Base-by-base conservation (phyloP, 352 stramenopile species). In the Globisporangium okanoganense region DNA sequence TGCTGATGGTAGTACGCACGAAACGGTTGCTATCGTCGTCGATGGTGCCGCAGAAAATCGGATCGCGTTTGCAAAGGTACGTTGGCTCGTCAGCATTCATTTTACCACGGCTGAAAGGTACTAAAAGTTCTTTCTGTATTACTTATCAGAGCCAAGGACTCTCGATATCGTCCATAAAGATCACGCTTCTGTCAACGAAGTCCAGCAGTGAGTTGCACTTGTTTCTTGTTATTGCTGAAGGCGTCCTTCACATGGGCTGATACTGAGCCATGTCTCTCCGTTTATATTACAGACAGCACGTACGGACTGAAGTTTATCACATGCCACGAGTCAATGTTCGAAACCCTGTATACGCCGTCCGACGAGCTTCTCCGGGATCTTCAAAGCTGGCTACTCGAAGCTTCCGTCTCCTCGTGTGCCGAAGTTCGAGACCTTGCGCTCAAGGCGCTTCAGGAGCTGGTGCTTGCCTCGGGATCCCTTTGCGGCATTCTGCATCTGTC, bases 381-480 rank as follows among this genome's bases (percentile, higher is more conserved):
- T 3, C 76, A 92, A 47, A 55, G 75, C 27, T 95, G 87, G 87
- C 66, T 95, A 1, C 58, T 88, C 18, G 55, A 79, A 40, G 82
- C 83, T 10, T 79, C 83, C 6, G 57, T 81, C 6, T 94, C 83
- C 10, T 40, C 66, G 3, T 66, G 68, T 1, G 44, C 65, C 33
- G 65, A 76, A 25, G 66, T 93, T 8, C 79, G 87, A 33, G 79
- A 92, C 54, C 70, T 88, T 3, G 78, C 85, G 0, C 60, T 93
- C 8, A 52, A 81, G 54, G 81, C 76, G 16, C 65, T 94, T 1
- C 70, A 92, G 45, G 77, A 71, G 22, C 33, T 96, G 25, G 69
- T 76, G 20, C 73, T 96, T 7, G 79, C 82, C 29, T 94, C 82
- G 12, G 87, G 87, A 13, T 96, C 87, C 4, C 68, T 96, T 10